phyloP scores from a whole-genome alignment of 1,284 basidiomycete genomes.

The Cryptococcus sp. region DNA sequence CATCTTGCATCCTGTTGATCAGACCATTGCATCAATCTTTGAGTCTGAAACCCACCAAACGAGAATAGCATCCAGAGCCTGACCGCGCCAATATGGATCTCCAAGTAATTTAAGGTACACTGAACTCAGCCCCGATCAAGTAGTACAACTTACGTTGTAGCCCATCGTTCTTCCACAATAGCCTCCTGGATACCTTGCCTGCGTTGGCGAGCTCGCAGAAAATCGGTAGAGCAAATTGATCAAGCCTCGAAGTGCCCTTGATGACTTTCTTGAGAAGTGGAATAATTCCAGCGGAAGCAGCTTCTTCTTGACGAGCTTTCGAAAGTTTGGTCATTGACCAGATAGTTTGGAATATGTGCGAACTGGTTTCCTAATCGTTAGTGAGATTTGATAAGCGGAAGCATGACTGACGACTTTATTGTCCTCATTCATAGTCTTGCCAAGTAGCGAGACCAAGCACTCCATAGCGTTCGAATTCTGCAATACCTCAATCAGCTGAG shows the following conservation, averaged over 20 bases:
- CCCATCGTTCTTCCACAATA: constrained; percentile 85
- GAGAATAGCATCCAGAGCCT: constrained; percentile 82
- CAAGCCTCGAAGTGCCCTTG: constrained; percentile 79
- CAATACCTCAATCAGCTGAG: constrained; percentile 80
- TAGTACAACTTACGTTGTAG: constrained; percentile 49
- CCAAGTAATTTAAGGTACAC: constrained; percentile 80
- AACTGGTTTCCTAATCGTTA: constrained; percentile 71
- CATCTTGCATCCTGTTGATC: constrained; percentile 75
- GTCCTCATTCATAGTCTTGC: constrained; percentile 70
- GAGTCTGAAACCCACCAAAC: constrained; percentile 64
- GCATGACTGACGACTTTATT: constrained; percentile 67
- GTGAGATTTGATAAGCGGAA: not conserved
- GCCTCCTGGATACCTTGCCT: constrained; percentile 78
- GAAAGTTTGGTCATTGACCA: constrained; percentile 93
- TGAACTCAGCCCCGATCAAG: constrained; percentile 28
- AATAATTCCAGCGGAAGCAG: constrained; percentile 89
- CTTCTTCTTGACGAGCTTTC: constrained; percentile 91
- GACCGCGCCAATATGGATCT: constrained; percentile 94
- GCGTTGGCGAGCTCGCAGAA: constrained; percentile 91
- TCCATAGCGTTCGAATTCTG: constrained; percentile 96
- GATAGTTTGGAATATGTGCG: constrained; percentile 80
- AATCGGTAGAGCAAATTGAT: constrained; percentile 94
- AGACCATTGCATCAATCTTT: too few species aligned
- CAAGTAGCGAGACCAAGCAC: constrained; percentile 75
- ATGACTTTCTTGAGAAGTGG: constrained; percentile 85